phyloP scores from a whole-genome alignment of 768 basidiomycete species.

The Boletus barrowsii region DNA sequence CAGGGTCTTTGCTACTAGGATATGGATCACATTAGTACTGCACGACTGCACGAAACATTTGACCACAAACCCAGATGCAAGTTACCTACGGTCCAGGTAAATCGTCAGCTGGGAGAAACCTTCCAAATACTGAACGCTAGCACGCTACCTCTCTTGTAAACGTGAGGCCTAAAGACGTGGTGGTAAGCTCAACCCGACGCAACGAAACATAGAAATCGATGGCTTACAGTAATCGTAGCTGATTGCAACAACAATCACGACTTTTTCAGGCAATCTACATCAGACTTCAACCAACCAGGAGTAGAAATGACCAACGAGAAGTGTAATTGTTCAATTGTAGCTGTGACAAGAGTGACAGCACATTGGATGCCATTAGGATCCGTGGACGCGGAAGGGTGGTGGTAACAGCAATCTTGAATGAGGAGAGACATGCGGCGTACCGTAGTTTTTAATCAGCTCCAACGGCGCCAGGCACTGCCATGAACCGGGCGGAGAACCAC shows the following conservation, averaged over 20 bases:
- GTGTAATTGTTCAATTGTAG: not conserved
- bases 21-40: not conserved
- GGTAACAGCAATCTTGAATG: too few species aligned
- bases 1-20: not conserved
- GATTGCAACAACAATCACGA: not conserved
- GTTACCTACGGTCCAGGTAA: not conserved
- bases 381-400: not conserved
- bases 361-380: not conserved
- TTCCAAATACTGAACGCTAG: not conserved
- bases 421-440: too few species aligned
- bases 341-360: not conserved
- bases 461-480: too few species aligned
- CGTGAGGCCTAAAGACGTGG: not conserved
- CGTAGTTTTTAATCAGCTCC: too few species aligned
- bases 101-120: not conserved
- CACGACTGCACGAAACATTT: not conserved
- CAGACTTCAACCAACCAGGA: not conserved
- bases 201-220: not conserved
- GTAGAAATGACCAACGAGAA: not conserved
- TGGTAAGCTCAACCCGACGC: not conserved
- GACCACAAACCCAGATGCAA: conserved; percentile 4
- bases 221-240: not conserved
- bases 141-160: conserved; percentile 1
- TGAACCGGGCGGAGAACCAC: too few species aligned
- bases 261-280: not conserved